These are phyloP conservation scores for Leccinum incarnatum DNA, from an alignment of 768 basidiomycete genomes.

Conservation along the genomic window DNA sequence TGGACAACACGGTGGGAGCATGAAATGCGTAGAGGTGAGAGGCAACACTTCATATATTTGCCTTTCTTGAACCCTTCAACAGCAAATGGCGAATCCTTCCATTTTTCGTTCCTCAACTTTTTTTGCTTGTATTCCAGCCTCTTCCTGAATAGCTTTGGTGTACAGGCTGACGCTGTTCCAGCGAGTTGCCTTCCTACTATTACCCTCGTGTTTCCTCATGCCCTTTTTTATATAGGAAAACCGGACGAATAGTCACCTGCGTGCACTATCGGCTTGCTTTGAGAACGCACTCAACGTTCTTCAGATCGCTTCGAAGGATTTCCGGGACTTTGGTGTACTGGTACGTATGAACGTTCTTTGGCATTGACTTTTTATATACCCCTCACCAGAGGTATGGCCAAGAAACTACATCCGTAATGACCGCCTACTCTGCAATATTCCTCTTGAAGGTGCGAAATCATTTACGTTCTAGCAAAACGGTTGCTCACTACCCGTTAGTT, in stretches of 20 bases:
- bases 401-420: constrained; percentile 83
- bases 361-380: not conserved
- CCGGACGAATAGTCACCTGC: constrained; percentile 57
- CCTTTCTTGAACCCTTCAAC: constrained; percentile 11
- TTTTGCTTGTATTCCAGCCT: constrained; percentile 78
- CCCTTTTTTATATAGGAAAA: constrained; percentile 41
- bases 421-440: constrained; percentile 81
- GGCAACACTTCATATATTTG: not conserved
- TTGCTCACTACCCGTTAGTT: constrained; percentile 44
- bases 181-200: constrained; percentile 37
- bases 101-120: constrained; percentile 68
- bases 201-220: not conserved
- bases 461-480: not conserved
- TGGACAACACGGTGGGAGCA: constrained; percentile 73
- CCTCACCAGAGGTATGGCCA: constrained; percentile 70
- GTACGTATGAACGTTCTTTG: constrained; percentile 47
- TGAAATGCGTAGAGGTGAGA: constrained; percentile 68
- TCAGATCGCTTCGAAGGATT: constrained; percentile 69
- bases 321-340: constrained; percentile 70
- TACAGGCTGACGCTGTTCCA: constrained; percentile 59
- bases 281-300: constrained; percentile 71
- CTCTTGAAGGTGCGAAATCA: constrained; percentile 57
- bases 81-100: constrained; percentile 76
- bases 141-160: constrained; percentile 83
- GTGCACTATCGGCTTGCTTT: constrained; percentile 70